Evolutionary conservation across 768 basidiomycete species (phyloP).

Genomic region (Sarcodon aspratus): DNA sequence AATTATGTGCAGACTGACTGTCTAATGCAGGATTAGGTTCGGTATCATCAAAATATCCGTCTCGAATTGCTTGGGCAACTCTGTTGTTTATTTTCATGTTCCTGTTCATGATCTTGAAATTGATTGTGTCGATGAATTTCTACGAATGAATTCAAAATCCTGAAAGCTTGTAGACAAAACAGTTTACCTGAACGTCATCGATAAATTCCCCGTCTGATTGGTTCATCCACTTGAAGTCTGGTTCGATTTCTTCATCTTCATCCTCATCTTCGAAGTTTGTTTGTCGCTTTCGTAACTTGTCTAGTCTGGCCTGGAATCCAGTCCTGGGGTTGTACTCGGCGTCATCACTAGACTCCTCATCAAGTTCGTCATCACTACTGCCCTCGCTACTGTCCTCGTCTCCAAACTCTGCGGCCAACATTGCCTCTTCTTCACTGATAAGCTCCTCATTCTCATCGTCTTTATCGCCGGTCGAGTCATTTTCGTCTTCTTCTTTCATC

Average conservation of each 20-base stretch:
- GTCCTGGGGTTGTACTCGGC: slow-evolving; percentile 16
- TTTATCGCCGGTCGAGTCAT: slow-evolving; percentile 9
- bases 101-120: slow-evolving; percentile 18
- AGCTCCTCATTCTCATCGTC: slow-evolving; percentile 25
- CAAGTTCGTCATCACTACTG: slow-evolving; percentile 9
- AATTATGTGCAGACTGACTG: slow-evolving; percentile 28
- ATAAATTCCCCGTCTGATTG: slow-evolving; percentile 43
- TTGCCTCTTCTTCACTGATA: slow-evolving; percentile 29
- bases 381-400: slow-evolving; percentile 2
- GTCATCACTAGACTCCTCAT: slow-evolving; percentile 8
- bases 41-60: slow-evolving; percentile 35
- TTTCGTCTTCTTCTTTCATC: slow-evolving; percentile 22
- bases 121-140: slow-evolving; percentile 18
- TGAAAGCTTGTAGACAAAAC: slow-evolving; percentile 25
- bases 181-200: slow-evolving; percentile 19
- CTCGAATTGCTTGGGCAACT: slow-evolving; percentile 46
- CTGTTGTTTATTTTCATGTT: slow-evolving; percentile 41
- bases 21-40: slow-evolving; percentile 25
- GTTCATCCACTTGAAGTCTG: slow-evolving; percentile 22
- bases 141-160: slow-evolving; percentile 45
- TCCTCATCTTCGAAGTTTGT: slow-evolving; percentile 20
- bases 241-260: slow-evolving; percentile 12
- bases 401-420: slow-evolving; percentile 24
- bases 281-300: slow-evolving; percentile 19
- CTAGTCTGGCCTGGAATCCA: slow-evolving; percentile 24